A percentile compares a stretch with the other conserved stretches of the same genome.
These are phyloP conservation scores for Trametes hirsuta DNA, from an alignment of 1,284 basidiomycete genomes.

Conservation along the genomic window DNA sequence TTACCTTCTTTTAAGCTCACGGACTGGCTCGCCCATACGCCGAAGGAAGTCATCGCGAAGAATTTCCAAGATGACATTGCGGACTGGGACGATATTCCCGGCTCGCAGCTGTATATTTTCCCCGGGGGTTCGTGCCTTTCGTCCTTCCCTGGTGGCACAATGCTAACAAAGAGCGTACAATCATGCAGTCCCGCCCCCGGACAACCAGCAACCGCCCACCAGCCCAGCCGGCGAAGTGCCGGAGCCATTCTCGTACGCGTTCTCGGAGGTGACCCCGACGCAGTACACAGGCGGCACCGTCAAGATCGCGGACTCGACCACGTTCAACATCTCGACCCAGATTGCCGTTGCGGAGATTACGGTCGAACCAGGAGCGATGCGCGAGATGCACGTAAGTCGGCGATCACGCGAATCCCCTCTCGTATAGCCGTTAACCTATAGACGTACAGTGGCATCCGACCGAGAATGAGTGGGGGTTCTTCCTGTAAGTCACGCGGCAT, in stretches of 20 bases:
- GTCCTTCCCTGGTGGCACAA: background rate
- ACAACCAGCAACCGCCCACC: conserved; percentile 42
- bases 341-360: conserved; percentile 68
- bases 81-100: conserved; percentile 57
- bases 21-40: conserved; percentile 67
- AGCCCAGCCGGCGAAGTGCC: conserved; percentile 56
- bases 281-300: conserved; percentile 59
- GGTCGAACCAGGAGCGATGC: conserved; percentile 64
- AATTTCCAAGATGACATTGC: conserved; percentile 62
- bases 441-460: conserved; percentile 66
- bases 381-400: conserved; percentile 18
- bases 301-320: conserved; percentile 62
- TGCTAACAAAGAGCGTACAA: background rate
- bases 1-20: conserved; percentile 44
- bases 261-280: conserved; percentile 54
- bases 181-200: conserved; percentile 40
- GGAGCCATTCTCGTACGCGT: conserved; percentile 52
- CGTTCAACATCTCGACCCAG: conserved; percentile 52
- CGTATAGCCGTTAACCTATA: background rate
- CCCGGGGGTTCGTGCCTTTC: conserved; percentile 47
- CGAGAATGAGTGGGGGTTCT: conserved; percentile 54
- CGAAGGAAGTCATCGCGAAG: conserved; percentile 64
- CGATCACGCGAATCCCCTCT: no score
- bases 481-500: conserved; percentile 18
- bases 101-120: conserved; percentile 57